Evolutionary conservation across 306 rosid genomes (phyloP), one percentile per base, ranked within the genome.

Genomic region (Acacia acuminata): DNA sequence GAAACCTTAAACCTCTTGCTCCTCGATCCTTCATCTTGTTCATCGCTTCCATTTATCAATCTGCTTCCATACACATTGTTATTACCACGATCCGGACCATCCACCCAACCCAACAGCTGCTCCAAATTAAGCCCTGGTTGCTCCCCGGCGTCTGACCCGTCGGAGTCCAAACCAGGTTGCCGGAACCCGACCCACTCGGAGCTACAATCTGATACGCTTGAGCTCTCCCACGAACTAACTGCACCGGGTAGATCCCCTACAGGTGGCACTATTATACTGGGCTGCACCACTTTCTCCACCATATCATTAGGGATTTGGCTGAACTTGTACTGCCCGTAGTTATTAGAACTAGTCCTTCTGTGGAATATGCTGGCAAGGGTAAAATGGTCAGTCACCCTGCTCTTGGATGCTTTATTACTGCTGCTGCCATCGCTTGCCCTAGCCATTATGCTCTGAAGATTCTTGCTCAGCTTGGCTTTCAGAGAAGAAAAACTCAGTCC

Each of bases 1-100:
- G 95, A 90, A 40, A 94, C 98, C 88, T 90, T 94, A 63, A 93
- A 88, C 92, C 98, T 89, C 87, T 94, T 93, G 79, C 94, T 89
- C 80, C 90, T 89, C 14, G 90, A 87, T 53, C 87, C 90, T 61
- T 86, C 88, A 5, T 55, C 14, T 2, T 73, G 67, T 72, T 8
- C 24, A 2, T 7, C 83, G 56, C 38, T 25, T 64, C 27, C 47
- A 4, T 11, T 25, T 10, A 24, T 25, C 4, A 61, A 11, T 13
- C 36, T 61, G 13, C 67, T 61, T 12, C 40, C 70, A 32, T 64
- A 6, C 19, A 14, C n/a, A 32, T 15, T 14, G 30, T 25, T 3
- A 32, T 7, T 14, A 61, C 24, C 24, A 55, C 22, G 24, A 44
- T 89, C 92, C 25, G 89, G 85, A 81, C 87, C 78, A 77, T 89